Conservation (phyloP, 2,329 filamentous ascomycete genomes). For the Botryotinia globosa region DNA sequence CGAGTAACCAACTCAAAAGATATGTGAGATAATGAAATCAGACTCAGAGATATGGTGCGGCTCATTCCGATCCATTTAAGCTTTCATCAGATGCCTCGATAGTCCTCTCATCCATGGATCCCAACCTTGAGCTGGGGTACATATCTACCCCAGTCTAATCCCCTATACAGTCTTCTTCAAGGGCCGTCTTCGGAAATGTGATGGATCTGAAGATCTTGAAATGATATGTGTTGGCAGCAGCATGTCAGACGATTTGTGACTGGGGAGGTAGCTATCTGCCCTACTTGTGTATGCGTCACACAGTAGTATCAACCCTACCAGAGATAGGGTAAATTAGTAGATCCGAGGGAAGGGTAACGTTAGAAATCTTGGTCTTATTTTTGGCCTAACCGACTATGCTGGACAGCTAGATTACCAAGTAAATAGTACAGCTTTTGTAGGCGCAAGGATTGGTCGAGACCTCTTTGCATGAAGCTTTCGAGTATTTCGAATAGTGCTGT, state of each 20-base stretch:
- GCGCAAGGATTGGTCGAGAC: not conserved
- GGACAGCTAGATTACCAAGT: not conserved
- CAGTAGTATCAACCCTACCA: not conserved
- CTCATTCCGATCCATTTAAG: not conserved
- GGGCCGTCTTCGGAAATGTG: not conserved
- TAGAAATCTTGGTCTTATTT: not conserved
- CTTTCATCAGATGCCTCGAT: not conserved
- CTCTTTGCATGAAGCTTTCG: too few relatives aligned
- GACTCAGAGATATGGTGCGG: not conserved
- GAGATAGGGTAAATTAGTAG: slow-evolving; percentile 6
- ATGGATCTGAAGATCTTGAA: not conserved
- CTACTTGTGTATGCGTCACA: not conserved
- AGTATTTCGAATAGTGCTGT: not conserved
- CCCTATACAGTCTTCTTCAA: not conserved
- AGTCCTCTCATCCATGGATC: not conserved
- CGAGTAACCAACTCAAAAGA: not conserved
- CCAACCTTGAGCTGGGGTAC: not conserved
- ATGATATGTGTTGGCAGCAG: not conserved
- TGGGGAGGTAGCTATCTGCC: not conserved
- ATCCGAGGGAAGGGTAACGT: not conserved
- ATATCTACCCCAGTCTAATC: not conserved
- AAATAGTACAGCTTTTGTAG: not conserved
- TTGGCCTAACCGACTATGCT: not conserved
- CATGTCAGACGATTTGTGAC: not conserved
- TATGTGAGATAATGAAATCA: not conserved